Conservation (phyloP, 75 land plant species). For the Cunninghamia lanceolata region DNA sequence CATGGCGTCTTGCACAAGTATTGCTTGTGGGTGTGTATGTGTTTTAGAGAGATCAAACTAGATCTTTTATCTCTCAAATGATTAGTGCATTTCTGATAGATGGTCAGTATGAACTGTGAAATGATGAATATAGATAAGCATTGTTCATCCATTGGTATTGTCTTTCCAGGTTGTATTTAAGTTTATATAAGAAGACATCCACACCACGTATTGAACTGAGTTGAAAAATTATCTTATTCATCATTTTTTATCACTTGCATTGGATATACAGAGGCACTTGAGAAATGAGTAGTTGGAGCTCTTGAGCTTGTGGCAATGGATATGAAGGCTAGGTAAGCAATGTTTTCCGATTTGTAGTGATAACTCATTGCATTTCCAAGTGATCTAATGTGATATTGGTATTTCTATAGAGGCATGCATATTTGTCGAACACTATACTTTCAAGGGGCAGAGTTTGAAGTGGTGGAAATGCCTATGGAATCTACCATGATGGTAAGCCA, state of each 20-base stretch:
- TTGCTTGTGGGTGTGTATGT: not conserved
- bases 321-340: constrained; percentile 89
- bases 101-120: not conserved
- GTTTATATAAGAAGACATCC: not conserved
- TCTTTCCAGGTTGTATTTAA: not conserved
- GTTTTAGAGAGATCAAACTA: no score
- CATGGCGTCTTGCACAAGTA: not conserved
- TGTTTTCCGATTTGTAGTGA: not conserved
- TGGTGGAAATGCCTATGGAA: constrained; percentile 86
- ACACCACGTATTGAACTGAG: not conserved
- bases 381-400: no score
- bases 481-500: constrained; percentile 69
- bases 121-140: no score
- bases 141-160: not conserved
- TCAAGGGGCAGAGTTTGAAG: no score
- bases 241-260: not conserved
- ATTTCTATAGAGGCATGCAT: no score
- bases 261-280: constrained; percentile 40
- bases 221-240: not conserved
- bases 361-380: not conserved
- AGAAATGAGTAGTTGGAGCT: constrained; percentile 97
- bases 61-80: not conserved
- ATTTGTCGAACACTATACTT: no score
- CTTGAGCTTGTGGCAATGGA: constrained; percentile 99
- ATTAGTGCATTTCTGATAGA: not conserved